These are phyloP conservation scores for Marasmius sp. DNA, from an alignment of 1,284 basidiomycete genomes.

Conservation along the genomic window DNA sequence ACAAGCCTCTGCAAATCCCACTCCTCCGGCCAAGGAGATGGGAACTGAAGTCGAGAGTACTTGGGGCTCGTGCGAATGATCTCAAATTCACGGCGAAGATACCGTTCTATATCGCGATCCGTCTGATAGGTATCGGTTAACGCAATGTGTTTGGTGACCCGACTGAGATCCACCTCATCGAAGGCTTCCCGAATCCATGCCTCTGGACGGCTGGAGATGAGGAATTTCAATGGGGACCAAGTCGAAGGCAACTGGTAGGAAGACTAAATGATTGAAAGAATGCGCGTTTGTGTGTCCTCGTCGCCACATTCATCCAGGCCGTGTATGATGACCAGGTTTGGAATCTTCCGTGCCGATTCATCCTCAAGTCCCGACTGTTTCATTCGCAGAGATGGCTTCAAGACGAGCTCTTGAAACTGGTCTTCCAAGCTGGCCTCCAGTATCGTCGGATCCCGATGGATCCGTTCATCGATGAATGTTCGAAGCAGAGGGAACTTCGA, in stretches of 20 bases:
- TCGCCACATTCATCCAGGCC: conserved; percentile 5
- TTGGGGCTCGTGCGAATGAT: background rate
- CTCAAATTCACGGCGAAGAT: background rate
- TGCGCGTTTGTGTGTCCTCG: background rate
- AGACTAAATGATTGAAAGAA: background rate
- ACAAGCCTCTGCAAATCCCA: conserved; percentile 20
- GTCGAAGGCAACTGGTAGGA: background rate
- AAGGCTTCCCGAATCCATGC: conserved; percentile 22
- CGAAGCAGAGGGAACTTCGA: background rate
- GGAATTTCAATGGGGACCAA: conserved; percentile 18
- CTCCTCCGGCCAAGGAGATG: conserved; percentile 17
- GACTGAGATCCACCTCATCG: background rate
- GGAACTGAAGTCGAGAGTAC: background rate
- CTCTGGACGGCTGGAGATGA: conserved; percentile 19
- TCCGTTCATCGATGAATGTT: background rate
- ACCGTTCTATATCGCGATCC: background rate
- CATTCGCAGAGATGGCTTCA: background rate
- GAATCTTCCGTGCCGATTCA: background rate
- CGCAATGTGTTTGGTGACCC: background rate
- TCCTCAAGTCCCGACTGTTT: no score
- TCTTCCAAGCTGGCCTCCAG: background rate
- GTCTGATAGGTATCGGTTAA: background rate
- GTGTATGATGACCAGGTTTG: conserved; percentile 1
- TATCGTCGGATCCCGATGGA: background rate
- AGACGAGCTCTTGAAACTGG: conserved; percentile 3